Evolutionary conservation across 2,329 filamentous ascomycete genomes (phyloP), one percentile per base, ranked within the genome.

Genomic region (Nectriaceae sp.): DNA sequence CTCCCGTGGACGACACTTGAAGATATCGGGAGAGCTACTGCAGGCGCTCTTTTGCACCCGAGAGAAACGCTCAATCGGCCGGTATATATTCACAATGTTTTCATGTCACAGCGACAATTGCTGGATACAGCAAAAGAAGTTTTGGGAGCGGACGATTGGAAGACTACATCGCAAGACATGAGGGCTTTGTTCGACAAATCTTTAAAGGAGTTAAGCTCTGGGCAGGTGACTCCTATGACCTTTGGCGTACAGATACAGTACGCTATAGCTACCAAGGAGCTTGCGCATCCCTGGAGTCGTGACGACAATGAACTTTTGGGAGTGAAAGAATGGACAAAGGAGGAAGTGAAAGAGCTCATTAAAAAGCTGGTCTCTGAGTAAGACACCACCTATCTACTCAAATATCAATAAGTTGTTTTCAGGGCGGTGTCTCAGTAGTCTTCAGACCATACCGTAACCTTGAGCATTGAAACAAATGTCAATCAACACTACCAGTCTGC

Each of bases 41-140:
- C 35, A 5, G 20, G 15, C 6, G 42, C 36, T 13, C 42, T 45
- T 11, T 16, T 21, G 4, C n/a, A 21, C 20, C 35, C 21, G 15
- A 22, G 39, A 3, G 35, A 45, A 13, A 45, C 42, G 15, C 13
- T 10, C 5, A 45, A 45, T 16, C 33, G 42, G n/a, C n/a, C 29
- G 1, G 21, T 38, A 11, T 45, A 33, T 8, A 31, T 45, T 11
- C 20, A 21, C 10, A 24, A 18, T 13, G 22, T 19, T 4, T 24
- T 10, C 5, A 13, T 29, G 19, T 15, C 18, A 3, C 42, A 45
- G 35, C 31, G 29, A 3, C 20, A 45, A 35, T 11, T 39, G 15
- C n/a, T 37, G 10, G 21, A 20, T 1, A 11, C 29, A 2, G 42
- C 33, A 8, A 45, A 45, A 19, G 5, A 40, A 18, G 42, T 16